Evolutionary conservation across 2,329 filamentous ascomycete genomes (phyloP).

Genomic region (Myriosclerotinia curreyana): DNA sequence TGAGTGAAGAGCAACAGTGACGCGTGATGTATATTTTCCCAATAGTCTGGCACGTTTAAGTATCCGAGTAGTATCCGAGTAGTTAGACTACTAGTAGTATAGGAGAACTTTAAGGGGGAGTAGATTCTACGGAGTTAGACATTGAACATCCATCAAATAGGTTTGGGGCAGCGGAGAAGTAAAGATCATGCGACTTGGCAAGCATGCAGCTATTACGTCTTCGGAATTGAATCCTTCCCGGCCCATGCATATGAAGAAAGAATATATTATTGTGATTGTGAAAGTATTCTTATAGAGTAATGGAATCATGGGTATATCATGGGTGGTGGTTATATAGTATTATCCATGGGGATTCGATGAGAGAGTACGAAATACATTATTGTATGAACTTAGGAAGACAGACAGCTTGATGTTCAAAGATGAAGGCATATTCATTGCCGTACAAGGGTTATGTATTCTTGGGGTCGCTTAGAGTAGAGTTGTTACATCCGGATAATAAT

Average conservation of each 20-base stretch:
- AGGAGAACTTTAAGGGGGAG: neutral
- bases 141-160: neutral
- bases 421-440: too few relatives aligned
- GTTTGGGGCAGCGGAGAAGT: conserved; percentile 18
- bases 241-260: too few relatives aligned
- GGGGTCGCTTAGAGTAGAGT: too few relatives aligned
- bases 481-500: too few relatives aligned
- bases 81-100: too few relatives aligned
- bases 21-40: neutral
- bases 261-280: too few relatives aligned
- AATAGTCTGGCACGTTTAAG: neutral
- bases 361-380: neutral
- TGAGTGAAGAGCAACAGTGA: neutral
- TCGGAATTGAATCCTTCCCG: neutral
- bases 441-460: too few relatives aligned
- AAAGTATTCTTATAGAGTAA: conserved; percentile 16
- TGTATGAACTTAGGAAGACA: neutral
- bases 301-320: too few relatives aligned
- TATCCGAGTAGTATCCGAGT: neutral
- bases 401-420: neutral
- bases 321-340: too few relatives aligned
- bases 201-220: conserved; percentile 21
- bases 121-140: too few relatives aligned
- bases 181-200: conserved; percentile 12
- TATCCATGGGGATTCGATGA: too few relatives aligned